These are phyloP conservation scores for Solanum phureja DNA, from an alignment of 257 asterid species.

Conservation along the genomic window DNA sequence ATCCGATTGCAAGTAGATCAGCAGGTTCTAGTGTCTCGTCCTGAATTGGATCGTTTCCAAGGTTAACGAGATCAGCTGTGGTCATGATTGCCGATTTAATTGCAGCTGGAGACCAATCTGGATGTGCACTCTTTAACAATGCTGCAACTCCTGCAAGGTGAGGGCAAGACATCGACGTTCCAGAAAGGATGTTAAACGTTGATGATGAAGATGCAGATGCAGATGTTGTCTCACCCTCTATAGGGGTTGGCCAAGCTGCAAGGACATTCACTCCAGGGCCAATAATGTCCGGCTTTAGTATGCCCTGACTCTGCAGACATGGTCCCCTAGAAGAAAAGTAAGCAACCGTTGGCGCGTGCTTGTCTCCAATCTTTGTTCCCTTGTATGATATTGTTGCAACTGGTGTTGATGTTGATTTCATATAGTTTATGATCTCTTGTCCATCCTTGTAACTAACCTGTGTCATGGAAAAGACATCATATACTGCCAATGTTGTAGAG, in stretches of 20 bases:
- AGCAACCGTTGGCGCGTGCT: neutral
- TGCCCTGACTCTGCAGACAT: neutral
- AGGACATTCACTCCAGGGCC: neutral
- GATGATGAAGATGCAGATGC: neutral
- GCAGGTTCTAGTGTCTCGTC: neutral
- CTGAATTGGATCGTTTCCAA: neutral
- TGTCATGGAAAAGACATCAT: neutral
- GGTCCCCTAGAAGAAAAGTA: neutral
- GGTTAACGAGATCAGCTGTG: neutral
- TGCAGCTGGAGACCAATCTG: neutral
- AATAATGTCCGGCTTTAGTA: neutral
- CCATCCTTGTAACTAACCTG: neutral
- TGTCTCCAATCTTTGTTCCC: neutral
- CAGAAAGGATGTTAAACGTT: neutral
- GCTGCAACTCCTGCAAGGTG: constrained; percentile 5
- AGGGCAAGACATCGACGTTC: constrained; percentile 1
- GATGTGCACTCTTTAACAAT: neutral
- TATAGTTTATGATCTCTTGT: neutral
- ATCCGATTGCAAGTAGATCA: neutral
- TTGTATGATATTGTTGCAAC: neutral
- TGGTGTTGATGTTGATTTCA: neutral
- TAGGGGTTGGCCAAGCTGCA: neutral
- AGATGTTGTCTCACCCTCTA: neutral
- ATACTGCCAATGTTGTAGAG: neutral
- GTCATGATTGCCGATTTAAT: neutral